phyloP scores from a whole-genome alignment of 2,329 filamentous ascomycete species.

The Diaporthe humulicola region DNA sequence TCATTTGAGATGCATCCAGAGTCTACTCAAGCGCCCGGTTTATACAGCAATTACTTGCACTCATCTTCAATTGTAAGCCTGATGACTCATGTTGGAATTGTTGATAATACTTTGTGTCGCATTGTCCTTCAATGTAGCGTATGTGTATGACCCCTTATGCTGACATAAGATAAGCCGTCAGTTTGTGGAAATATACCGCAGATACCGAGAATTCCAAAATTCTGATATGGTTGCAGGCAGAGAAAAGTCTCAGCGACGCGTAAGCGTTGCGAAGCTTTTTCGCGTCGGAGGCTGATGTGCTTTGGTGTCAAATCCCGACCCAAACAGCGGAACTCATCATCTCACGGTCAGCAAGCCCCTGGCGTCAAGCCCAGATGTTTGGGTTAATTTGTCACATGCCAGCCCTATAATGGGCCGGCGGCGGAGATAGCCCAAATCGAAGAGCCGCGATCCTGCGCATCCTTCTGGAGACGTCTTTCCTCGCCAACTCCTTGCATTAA shows the following conservation, averaged over 20 bases:
- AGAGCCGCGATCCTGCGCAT: constrained; percentile 6
- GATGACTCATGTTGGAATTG: not conserved
- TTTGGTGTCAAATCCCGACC: not conserved
- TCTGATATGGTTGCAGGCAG: not conserved
- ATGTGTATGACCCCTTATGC: constrained; percentile 7
- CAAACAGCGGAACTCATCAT: constrained; percentile 3
- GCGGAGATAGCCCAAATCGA: not conserved
- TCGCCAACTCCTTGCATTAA: not conserved
- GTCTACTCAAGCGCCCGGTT: not conserved
- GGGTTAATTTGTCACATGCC: constrained; percentile 12
- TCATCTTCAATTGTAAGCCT: not conserved
- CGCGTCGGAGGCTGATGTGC: not conserved
- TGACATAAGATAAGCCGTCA: constrained; percentile 31
- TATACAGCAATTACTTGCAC: not conserved
- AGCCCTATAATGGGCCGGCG: not conserved
- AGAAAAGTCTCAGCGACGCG: not conserved
- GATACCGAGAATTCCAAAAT: not conserved
- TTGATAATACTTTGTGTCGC: not conserved
- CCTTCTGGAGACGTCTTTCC: not conserved
- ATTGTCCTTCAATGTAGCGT: not conserved
- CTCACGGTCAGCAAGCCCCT: not conserved
- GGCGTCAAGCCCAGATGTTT: not conserved
- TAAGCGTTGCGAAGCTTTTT: constrained; percentile 9
- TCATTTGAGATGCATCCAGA: not conserved
- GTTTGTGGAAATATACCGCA: not conserved